These are phyloP conservation scores for Backusella sp. DNA, from an alignment of 192 early-diverging fungal genomes.

Conservation along the genomic window DNA sequence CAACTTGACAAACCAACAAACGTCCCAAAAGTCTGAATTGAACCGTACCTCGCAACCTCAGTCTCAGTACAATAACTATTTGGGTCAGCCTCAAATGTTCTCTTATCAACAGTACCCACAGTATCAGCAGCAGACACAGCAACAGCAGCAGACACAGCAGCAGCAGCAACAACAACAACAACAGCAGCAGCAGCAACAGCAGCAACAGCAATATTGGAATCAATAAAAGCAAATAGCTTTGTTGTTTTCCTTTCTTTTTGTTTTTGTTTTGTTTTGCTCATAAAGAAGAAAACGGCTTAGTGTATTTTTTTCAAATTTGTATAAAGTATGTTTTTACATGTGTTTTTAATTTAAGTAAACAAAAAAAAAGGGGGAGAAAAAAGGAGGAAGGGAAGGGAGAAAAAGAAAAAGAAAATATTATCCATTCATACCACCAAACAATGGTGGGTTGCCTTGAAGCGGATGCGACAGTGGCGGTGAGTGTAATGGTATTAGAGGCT, in stretches of 20 bases:
- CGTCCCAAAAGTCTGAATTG: conserved; percentile 26
- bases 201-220: conserved; percentile 42
- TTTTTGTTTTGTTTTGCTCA: conserved; percentile 11
- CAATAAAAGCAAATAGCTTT: conserved; percentile 20
- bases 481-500: background rate
- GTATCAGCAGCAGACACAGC: conserved; percentile 40
- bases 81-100: conserved; percentile 44
- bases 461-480: conserved; percentile 3
- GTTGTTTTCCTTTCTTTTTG: conserved; percentile 11
- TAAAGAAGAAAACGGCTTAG: background rate
- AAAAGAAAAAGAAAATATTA: background rate
- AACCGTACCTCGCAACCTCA: conserved; percentile 17
- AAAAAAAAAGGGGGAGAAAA: conserved; percentile 2
- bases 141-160: conserved; percentile 24
- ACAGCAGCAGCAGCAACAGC: conserved; percentile 34
- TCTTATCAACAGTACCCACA: conserved; percentile 51
- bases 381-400: too few relatives aligned
- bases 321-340: conserved; percentile 20
- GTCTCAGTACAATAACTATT: conserved; percentile 24
- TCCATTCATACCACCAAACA: conserved; percentile 20
- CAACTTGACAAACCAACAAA: conserved; percentile 20
- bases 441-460: conserved; percentile 4
- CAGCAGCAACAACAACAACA: conserved; percentile 37
- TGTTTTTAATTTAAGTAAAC: conserved; percentile 13
- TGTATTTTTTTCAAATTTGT: conserved; percentile 15